These are phyloP conservation scores for Parietaria judaica DNA, from an alignment of 306 rosid genomes.

Conservation along the genomic window DNA sequence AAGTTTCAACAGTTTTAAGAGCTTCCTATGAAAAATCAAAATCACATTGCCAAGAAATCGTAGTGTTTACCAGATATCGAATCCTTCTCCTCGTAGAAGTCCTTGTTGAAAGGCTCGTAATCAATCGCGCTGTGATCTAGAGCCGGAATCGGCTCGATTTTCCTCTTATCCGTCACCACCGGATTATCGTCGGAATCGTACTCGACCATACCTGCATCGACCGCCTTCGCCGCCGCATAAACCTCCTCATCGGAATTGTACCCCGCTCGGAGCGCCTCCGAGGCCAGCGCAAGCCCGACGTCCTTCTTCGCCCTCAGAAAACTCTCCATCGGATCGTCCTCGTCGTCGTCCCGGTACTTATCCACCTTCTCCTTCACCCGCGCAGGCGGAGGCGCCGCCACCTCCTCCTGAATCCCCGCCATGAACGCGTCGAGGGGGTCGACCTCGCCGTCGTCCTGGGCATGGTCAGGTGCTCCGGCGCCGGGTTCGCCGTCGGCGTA, in stretches of 20 bases:
- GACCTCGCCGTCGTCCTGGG: slow-evolving; percentile 40
- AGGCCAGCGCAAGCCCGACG: slow-evolving; percentile 68
- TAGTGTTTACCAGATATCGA: slow-evolving; percentile 61
- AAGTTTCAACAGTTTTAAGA: no score
- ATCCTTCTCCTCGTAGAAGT: slow-evolving; percentile 79
- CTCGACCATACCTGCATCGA: slow-evolving; percentile 86
- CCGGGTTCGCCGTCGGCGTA: slow-evolving; percentile 44
- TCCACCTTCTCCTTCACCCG: slow-evolving; percentile 60
- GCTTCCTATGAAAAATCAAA: no score
- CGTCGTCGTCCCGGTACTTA: slow-evolving; percentile 70
- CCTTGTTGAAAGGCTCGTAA: slow-evolving; percentile 75
- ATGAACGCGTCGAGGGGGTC: slow-evolving; percentile 94
- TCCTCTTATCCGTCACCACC: slow-evolving; percentile 64
- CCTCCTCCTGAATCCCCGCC: slow-evolving; percentile 91
- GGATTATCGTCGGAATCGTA: slow-evolving; percentile 95
- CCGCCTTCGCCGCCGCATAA: slow-evolving; percentile 94
- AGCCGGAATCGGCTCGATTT: slow-evolving; percentile 79
- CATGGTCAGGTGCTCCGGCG: slow-evolving; percentile 13
- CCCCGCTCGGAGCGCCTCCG: slow-evolving; percentile 82
- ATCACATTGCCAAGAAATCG: no score
- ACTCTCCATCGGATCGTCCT: slow-evolving; percentile 89
- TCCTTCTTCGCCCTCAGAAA: slow-evolving; percentile 89
- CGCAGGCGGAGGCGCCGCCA: slow-evolving; percentile 69
- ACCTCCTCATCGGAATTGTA: slow-evolving; percentile 97
- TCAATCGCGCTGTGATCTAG: slow-evolving; percentile 80